Percentiles rank a stretch among this genome's conserved stretches.
Conservation (phyloP, 805 yeast species). For the Yarrowia sp. region DNA sequence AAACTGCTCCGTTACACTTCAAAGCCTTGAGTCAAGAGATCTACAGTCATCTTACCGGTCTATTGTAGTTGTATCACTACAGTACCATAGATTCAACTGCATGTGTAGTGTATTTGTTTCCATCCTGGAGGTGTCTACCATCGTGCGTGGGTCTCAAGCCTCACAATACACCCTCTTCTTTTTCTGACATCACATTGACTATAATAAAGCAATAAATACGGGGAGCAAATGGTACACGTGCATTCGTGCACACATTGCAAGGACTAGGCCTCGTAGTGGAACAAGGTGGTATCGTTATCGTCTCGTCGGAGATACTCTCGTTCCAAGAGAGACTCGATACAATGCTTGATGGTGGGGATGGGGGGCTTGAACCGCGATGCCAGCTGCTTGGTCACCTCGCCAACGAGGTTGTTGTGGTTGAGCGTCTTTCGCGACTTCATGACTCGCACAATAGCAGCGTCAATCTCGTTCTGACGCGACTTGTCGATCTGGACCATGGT, state of each 20-base stretch:
- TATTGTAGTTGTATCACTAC: no score
- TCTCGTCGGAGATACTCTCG: constrained; percentile 82
- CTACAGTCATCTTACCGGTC: no score
- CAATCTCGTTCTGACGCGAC: constrained; percentile 71
- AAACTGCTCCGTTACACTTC: no score
- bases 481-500: constrained; percentile 65
- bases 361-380: constrained; percentile 71
- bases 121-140: no score
- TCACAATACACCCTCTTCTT: no score
- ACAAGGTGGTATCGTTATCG: constrained; percentile 62
- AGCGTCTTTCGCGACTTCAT: constrained; percentile 75
- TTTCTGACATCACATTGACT: neutral
- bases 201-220: constrained; percentile 18
- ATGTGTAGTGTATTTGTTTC: no score
- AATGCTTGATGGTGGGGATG: constrained; percentile 68
- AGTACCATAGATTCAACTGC: no score
- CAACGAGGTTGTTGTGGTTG: constrained; percentile 69
- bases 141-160: no score
- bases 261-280: constrained; percentile 67
- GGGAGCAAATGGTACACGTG: no score
- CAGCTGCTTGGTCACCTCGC: constrained; percentile 67
- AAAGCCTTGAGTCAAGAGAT: no score
- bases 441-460: constrained; percentile 87
- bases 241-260: no score
- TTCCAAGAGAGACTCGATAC: constrained; percentile 77